Conservation (phyloP, 805 yeast species). For the Candida andamanensis region DNA sequence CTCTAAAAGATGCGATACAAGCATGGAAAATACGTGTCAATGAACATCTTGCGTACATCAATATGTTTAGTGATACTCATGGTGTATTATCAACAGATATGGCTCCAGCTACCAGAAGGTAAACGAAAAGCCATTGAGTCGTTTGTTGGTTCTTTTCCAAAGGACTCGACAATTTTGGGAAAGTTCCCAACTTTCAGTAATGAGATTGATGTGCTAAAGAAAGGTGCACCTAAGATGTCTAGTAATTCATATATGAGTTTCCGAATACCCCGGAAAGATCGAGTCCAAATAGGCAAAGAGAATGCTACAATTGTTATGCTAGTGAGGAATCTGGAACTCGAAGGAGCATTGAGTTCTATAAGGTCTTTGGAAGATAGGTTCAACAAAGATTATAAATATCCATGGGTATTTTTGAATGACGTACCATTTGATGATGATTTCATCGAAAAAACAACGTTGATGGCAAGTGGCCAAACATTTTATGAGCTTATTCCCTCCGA, state of each 20-base stretch:
- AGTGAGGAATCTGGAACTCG: conserved; percentile 74
- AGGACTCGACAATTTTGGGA: no score
- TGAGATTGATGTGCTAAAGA: conserved; percentile 1
- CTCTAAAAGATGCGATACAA: no score
- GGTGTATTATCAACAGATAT: no score
- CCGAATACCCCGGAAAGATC: conserved; percentile 23
- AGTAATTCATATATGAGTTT: conserved; percentile 23
- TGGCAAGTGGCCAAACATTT: conserved; percentile 39
- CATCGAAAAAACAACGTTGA: conserved; percentile 36
- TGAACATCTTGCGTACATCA: no score
- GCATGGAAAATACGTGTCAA: no score
- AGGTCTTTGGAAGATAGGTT: conserved; percentile 41
- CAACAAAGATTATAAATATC: conserved; percentile 34
- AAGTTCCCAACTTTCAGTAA: no score
- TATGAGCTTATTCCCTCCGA: conserved; percentile 36
- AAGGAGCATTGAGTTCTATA: conserved; percentile 55
- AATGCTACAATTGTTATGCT: conserved; percentile 88
- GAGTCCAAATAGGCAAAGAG: conserved; percentile 46
- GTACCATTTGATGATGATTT: conserved; percentile 39
- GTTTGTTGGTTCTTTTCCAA: no score
- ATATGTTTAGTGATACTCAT: no score
- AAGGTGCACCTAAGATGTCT: conserved; percentile 20
- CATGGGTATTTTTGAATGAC: conserved; percentile 43
- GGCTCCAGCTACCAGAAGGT: no score
- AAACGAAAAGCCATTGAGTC: no score